Base-by-base conservation (phyloP, 305 asterid genomes). In the Stenogyne calaminthoides region DNA sequence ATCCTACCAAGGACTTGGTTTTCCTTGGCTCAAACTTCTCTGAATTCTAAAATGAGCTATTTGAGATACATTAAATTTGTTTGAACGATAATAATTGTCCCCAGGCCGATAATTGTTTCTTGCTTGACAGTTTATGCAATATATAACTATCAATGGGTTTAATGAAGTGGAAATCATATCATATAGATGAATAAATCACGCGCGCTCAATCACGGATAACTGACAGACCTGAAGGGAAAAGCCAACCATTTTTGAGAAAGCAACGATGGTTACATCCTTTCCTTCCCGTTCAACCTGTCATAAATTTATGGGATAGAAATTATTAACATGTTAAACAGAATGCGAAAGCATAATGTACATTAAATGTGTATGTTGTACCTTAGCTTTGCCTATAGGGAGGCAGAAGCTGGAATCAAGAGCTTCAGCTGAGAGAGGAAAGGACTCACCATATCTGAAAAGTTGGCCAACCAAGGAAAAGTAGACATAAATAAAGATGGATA, bases 221-320 rank as follows among this genome's bases (percentile, higher is more conserved):
- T 52, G 57, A 72, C 91, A 27, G 64, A 91, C 98, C 98, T 94
- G 81, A 60, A 94, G 97, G 74, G 97, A 83, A 88, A 75, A 86
- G 78, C 97, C 98, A 72, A 94, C 98, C 97, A 94, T 91, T 81
- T 90, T 94, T 32, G 98, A 94, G 85, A 75, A 94, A 69, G 96
- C 94, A 54, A 81, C 63, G 79, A 94, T 85, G 2, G 98, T 91
- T 19, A 89, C 88, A 78, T 94, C 97, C 77, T 86, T 86, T 54
- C 98, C 98, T 80, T 88, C 89, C 58, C 83, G 88, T 82, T 94
- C 98, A 37, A 94, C 82, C 97, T 94, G 88, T 52, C 70, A 68
- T 77, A 36, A 39, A 18, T 64, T 73, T 6, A 70, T 9, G 14
- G 42, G 44, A 11, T 46, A 18, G 9, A 74, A 73, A 34, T n/a